These are phyloP conservation scores for Elongisporangium undulatum DNA, from an alignment of 352 stramenopile species.

Conservation along the genomic window DNA sequence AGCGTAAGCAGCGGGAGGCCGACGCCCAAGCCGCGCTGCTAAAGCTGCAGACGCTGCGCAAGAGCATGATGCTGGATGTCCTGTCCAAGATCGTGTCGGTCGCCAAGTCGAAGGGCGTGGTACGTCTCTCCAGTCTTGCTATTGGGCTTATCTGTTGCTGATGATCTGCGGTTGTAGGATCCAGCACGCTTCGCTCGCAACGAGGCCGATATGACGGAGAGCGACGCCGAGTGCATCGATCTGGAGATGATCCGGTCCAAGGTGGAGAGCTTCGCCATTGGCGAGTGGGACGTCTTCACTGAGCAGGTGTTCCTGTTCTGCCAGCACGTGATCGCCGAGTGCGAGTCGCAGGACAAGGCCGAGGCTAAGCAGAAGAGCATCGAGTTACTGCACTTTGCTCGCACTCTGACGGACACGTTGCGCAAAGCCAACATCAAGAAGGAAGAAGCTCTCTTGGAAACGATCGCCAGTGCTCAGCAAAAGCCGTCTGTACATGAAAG, in stretches of 20 bases:
- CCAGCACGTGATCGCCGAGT: slow-evolving; percentile 61
- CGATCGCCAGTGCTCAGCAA: slow-evolving; percentile 18
- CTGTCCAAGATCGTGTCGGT: slow-evolving; percentile 80
- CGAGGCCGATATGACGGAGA: neutral
- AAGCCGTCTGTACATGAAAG: neutral
- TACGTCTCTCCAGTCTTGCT: slow-evolving; percentile 25
- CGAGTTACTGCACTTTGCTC: slow-evolving; percentile 70
- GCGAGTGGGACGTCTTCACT: slow-evolving; percentile 66
- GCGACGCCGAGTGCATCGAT: slow-evolving; percentile 28
- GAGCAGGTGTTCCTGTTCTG: slow-evolving; percentile 73
- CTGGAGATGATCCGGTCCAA: slow-evolving; percentile 41
- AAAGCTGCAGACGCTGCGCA: slow-evolving; percentile 44
- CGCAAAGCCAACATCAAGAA: slow-evolving; percentile 68
- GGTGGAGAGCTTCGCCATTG: slow-evolving; percentile 31
- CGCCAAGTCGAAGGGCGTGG: slow-evolving; percentile 64
- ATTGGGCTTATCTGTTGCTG: neutral
- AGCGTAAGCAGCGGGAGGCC: slow-evolving; percentile 11
- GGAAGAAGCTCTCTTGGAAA: slow-evolving; percentile 47
- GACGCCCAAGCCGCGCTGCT: slow-evolving; percentile 36
- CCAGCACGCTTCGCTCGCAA: neutral
- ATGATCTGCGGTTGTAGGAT: neutral
- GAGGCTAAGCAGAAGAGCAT: slow-evolving; percentile 71
- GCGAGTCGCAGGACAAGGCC: slow-evolving; percentile 35
- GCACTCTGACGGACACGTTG: slow-evolving; percentile 67
- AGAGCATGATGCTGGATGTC: slow-evolving; percentile 73